Percentiles rank a stretch among this genome's conserved stretches.
Evolutionary conservation across 164 flowering plant species (phyloP).

Genomic region (Nymphaea thermarum): DNA sequence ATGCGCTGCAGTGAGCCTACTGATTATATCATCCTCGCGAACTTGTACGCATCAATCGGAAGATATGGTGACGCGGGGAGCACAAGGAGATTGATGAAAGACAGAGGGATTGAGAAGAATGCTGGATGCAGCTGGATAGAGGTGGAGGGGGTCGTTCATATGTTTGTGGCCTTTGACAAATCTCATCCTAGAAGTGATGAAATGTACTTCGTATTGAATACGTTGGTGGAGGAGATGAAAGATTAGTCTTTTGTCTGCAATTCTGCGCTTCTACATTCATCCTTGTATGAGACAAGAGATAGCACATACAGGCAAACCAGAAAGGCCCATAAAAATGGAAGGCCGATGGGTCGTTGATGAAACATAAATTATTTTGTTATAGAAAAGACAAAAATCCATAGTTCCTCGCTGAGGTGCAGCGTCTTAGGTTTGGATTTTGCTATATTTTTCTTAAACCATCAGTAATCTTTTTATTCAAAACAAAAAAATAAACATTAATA

Average conservation of each 20-base stretch:
- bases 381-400: too few relatives aligned
- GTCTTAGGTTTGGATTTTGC: too few relatives aligned
- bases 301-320: too few relatives aligned
- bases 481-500: too few relatives aligned
- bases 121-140: conserved; percentile 2
- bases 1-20: conserved; percentile 1
- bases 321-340: too few relatives aligned
- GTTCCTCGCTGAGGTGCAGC: too few relatives aligned
- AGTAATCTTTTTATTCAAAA: too few relatives aligned
- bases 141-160: conserved; percentile 2
- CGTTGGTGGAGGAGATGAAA: neutral
- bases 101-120: neutral
- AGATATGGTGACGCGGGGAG: neutral
- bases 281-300: too few relatives aligned
- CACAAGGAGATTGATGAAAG: neutral
- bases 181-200: neutral
- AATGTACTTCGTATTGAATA: neutral
- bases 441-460: too few relatives aligned
- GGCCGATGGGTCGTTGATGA: too few relatives aligned
- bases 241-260: neutral
- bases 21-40: neutral
- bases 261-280: too few relatives aligned
- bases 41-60: neutral
- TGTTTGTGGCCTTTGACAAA: neutral
- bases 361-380: too few relatives aligned